Evolutionary conservation across 352 stramenopile species (phyloP).

Genomic region (Thalassiosira hispida): DNA sequence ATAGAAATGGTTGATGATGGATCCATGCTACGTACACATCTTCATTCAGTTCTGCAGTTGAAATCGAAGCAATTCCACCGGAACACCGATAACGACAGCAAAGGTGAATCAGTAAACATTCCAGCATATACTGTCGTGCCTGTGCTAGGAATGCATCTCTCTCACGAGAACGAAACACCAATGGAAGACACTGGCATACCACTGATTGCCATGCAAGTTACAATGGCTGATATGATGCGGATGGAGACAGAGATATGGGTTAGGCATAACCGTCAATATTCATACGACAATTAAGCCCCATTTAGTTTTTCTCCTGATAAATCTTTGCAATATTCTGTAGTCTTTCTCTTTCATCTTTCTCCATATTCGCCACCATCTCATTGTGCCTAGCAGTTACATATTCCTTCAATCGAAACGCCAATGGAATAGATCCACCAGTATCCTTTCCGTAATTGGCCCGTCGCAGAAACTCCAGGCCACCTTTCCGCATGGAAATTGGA

Average conservation of each 20-base stretch:
- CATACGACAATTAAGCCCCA: slow-evolving; percentile 20
- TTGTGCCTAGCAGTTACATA: slow-evolving; percentile 11
- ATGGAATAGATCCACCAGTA: slow-evolving; percentile 9
- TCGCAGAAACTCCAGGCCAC: slow-evolving; percentile 12
- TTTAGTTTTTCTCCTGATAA: background rate
- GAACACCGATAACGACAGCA: background rate
- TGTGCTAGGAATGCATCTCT: slow-evolving; percentile 48
- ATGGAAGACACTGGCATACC: background rate
- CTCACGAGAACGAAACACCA: slow-evolving; percentile 1
- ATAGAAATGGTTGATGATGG: slow-evolving; percentile 52
- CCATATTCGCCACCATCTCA: slow-evolving; percentile 10
- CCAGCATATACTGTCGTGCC: slow-evolving; percentile 58
- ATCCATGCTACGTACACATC: slow-evolving; percentile 37
- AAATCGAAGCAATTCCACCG: slow-evolving; percentile 30
- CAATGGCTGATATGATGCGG: slow-evolving; percentile 45
- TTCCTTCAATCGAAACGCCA: slow-evolving; percentile 16
- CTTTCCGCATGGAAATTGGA: background rate
- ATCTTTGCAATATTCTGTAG: background rate
- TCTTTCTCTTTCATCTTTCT: slow-evolving; percentile 3
- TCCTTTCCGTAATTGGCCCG: slow-evolving; percentile 9
- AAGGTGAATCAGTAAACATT: slow-evolving; percentile 25
- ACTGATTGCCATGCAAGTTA: slow-evolving; percentile 58
- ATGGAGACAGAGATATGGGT: slow-evolving; percentile 63
- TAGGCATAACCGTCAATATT: slow-evolving; percentile 34
- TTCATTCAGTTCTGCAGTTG: slow-evolving; percentile 42